These are phyloP conservation scores for Chaetomium globosum DNA, from an alignment of 2,329 filamentous ascomycete species.

Conservation along the genomic window DNA sequence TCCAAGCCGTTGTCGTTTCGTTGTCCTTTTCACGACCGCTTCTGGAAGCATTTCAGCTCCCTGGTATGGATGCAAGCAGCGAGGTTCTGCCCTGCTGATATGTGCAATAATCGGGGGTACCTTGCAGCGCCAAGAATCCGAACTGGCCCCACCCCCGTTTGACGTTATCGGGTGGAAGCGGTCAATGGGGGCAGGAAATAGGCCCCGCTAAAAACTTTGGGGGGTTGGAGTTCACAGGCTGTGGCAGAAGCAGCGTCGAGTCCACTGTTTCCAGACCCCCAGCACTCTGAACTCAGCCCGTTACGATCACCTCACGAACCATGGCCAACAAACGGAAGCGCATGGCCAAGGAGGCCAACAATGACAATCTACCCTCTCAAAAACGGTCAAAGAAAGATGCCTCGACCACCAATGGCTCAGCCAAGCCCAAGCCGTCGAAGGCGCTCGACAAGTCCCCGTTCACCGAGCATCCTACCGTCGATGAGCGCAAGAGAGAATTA, in stretches of 20 bases:
- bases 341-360: slow-evolving; percentile 39
- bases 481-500: slow-evolving; percentile 61
- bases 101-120: slow-evolving; percentile 23
- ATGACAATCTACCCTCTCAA: slow-evolving; percentile 40
- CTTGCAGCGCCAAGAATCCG: slow-evolving; percentile 3
- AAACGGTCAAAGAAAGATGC: slow-evolving; percentile 45
- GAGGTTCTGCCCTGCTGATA: slow-evolving; percentile 5
- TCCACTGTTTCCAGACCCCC: not conserved
- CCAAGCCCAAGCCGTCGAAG: slow-evolving; percentile 32
- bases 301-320: slow-evolving; percentile 6
- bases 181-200: slow-evolving; percentile 26
- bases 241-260: not conserved
- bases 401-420: slow-evolving; percentile 31
- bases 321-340: slow-evolving; percentile 53
- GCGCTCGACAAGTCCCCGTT: slow-evolving; percentile 51
- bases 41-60: slow-evolving; percentile 10
- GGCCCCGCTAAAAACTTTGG: slow-evolving; percentile 33
- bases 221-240: not conserved
- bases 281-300: not conserved
- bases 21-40: not conserved
- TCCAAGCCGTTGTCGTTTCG: not conserved
- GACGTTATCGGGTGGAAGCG: slow-evolving; percentile 26
- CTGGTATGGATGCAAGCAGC: slow-evolving; percentile 11
- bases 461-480: slow-evolving; percentile 53
- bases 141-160: not conserved